phyloP scores from a whole-genome alignment of 495 filamentous ascomycete genomes.

The Parachaetomium inaequale region DNA sequence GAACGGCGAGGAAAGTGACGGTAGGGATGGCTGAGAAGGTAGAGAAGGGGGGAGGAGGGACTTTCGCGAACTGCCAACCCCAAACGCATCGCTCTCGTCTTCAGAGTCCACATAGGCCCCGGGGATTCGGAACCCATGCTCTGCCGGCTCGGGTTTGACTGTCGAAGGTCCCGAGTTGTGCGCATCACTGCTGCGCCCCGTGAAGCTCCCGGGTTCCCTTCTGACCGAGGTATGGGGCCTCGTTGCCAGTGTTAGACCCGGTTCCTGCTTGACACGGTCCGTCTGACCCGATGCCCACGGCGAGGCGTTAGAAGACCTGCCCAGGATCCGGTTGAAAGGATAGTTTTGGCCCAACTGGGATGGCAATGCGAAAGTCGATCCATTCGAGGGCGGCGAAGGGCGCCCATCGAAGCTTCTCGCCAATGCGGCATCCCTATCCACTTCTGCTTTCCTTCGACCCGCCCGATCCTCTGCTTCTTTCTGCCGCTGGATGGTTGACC shows the following conservation, averaged over 20 bases:
- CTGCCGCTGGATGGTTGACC: constrained; percentile 1
- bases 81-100: constrained; percentile 6
- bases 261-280: constrained; percentile 10
- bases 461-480: constrained; percentile 20
- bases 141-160: not conserved
- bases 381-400: not conserved
- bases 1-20: not conserved
- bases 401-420: constrained; percentile 17
- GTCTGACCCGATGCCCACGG: not conserved
- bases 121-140: constrained; percentile 9
- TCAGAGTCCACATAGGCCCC: constrained; percentile 19
- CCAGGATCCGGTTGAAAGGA: constrained; percentile 18
- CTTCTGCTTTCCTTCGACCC: constrained; percentile 13
- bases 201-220: not conserved
- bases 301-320: constrained; percentile 8
- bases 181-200: not conserved
- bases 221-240: constrained; percentile 5
- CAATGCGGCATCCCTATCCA: constrained; percentile 20
- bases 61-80: too few species aligned
- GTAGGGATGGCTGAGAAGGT: not conserved
- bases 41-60: not conserved
- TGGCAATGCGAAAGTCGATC: not conserved
- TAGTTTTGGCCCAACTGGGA: not conserved
- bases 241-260: not conserved
- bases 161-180: not conserved